Base-by-base conservation (phyloP, 108 stramenopile species). In the Ochromonas danica region DNA sequence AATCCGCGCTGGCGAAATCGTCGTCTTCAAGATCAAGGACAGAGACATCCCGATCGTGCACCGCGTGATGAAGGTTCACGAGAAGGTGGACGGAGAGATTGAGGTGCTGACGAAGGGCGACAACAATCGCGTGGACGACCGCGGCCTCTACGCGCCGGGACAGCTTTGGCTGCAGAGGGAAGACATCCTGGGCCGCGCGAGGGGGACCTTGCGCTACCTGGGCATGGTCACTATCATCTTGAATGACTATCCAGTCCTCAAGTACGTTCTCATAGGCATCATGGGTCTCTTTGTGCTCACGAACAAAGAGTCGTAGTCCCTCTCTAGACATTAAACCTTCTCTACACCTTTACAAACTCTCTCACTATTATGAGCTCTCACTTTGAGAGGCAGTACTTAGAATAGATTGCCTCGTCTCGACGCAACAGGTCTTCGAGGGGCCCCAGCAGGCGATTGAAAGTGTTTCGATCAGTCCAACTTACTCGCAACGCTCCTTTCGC, bases 31-130 rank as follows among this genome's bases (percentile, higher is more conserved):
- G 86, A 98, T 99, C 87, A 94, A 95, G 81, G 99, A 97, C 82
- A 91, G 97, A 61, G 99, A 99, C 79, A 98, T 99, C 83, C 99
- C 99, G 57, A 98, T 99, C 81, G 99, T 99, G 22, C 99, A 99
- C 83, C 91, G 99, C 33, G 93, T 99, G 67, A 84, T 98, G 62
- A 97, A 98, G 80, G 96, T 99, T 25, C 98, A 98, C 81, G 89
- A 87, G 61, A 86, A 88, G 84, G 84, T 81, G 85, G 38, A 57
- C 61, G 1, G 2, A 36, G n/a, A 51, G 45, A 51, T 96, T 30
- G 94, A 96, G 79, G 81, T 97, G 61, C 85, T 99, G 39, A 99
- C 99, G 42, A 99, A 99, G 86, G 99, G 99, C 6, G 99, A 99
- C 86, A 99, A 97, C 84, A 99, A 99, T 80, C 88, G 94, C 31